Evolutionary conservation across 768 basidiomycete species (phyloP).

Genomic region (Leccinum aurantiacum): DNA sequence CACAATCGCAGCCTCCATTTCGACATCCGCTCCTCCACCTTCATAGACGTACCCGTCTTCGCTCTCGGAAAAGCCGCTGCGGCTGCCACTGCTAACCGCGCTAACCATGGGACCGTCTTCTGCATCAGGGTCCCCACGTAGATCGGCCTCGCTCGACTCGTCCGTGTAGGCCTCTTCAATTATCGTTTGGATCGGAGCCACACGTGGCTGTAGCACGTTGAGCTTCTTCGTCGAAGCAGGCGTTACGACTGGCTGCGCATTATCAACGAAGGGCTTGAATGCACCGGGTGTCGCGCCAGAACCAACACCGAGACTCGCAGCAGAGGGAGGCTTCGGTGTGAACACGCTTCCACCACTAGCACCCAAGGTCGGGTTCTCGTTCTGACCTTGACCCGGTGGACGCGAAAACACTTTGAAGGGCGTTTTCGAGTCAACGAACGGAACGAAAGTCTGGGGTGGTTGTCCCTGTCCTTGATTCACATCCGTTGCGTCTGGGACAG

Average conservation of each 20-base stretch:
- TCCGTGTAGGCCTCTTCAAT: slow-evolving; percentile 32
- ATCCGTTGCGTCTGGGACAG: slow-evolving; percentile 18
- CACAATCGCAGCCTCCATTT: slow-evolving; percentile 26
- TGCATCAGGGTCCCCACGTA: slow-evolving; percentile 21
- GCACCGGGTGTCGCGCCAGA: slow-evolving; percentile 10
- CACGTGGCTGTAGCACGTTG: slow-evolving; percentile 22
- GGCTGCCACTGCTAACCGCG: slow-evolving; percentile 27
- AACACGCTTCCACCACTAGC: slow-evolving; percentile 32
- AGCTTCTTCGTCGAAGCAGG: slow-evolving; percentile 23
- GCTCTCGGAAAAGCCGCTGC: slow-evolving; percentile 33
- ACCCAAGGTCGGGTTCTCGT: slow-evolving; percentile 35
- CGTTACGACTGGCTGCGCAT: slow-evolving; percentile 13
- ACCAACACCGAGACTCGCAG: slow-evolving; percentile 8
- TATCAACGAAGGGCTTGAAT: slow-evolving; percentile 42
- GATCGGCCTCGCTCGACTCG: slow-evolving; percentile 33
- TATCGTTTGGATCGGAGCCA: slow-evolving; percentile 17
- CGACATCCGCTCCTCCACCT: slow-evolving; percentile 26
- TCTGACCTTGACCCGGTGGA: slow-evolving; percentile 45
- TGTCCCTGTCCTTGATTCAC: slow-evolving; percentile 13
- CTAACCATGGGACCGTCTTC: slow-evolving; percentile 22
- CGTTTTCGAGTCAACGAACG: slow-evolving; percentile 40
- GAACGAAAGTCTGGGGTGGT: slow-evolving; percentile 39
- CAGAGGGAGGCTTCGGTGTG: slow-evolving; percentile 44
- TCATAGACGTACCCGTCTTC: slow-evolving; percentile 36
- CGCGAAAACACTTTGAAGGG: slow-evolving; percentile 70